Conservation (phyloP, 768 basidiomycete genomes). For the Tricholomella constricta region DNA sequence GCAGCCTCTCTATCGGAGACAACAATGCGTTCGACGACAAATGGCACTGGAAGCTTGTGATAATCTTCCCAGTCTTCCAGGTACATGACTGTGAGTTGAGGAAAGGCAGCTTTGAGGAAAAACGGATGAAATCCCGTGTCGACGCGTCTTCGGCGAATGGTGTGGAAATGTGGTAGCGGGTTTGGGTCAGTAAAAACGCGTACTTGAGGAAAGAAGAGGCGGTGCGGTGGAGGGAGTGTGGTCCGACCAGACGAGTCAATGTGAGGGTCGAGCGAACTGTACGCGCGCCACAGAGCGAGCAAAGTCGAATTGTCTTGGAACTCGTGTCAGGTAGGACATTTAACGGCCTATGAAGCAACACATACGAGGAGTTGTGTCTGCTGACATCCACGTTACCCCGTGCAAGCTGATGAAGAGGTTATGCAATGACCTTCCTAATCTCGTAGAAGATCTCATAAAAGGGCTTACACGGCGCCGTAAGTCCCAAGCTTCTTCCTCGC, state of each 20-base stretch:
- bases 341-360: constrained; percentile 11
- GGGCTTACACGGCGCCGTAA: constrained; percentile 53
- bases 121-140: constrained; percentile 73
- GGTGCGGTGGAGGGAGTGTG: constrained; percentile 64
- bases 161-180: constrained; percentile 34
- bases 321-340: constrained; percentile 3
- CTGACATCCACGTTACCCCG: constrained; percentile 70
- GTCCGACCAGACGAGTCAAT: constrained; percentile 48
- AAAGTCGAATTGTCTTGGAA: constrained; percentile 65
- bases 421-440: background rate
- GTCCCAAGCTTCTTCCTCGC: constrained; percentile 51
- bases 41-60: constrained; percentile 65
- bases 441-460: too few relatives aligned
- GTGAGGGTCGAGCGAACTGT: constrained; percentile 59
- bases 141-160: constrained; percentile 45
- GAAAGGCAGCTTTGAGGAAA: constrained; percentile 73
- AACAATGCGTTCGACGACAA: constrained; percentile 73
- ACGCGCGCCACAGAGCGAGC: constrained; percentile 76
- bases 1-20: constrained; percentile 78
- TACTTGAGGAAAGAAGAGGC: constrained; percentile 75
- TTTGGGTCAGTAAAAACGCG: constrained; percentile 56
- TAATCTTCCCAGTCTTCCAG: constrained; percentile 79
- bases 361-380: constrained; percentile 53
- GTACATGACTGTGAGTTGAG: constrained; percentile 67
- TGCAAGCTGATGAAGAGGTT: constrained; percentile 46